Conservation (phyloP, 2,329 filamentous ascomycete species). For the Microdochium paspali region DNA sequence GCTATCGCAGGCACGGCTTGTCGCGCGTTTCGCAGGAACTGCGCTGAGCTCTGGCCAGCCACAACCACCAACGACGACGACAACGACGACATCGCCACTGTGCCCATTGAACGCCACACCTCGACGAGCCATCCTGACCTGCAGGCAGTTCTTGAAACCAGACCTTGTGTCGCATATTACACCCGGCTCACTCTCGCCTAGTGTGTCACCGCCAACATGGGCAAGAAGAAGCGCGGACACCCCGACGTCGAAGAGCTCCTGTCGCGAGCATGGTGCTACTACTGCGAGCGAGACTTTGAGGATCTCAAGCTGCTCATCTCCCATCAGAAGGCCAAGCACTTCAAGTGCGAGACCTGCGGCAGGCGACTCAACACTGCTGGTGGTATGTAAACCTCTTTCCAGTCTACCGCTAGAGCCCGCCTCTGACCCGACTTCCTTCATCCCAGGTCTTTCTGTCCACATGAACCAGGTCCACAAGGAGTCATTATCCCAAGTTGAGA, state of each 20-base stretch:
- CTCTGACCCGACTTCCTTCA: background rate
- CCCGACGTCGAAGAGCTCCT: constrained; percentile 85
- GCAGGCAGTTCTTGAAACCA: background rate
- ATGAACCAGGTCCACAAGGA: constrained; percentile 99
- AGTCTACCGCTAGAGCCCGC: background rate
- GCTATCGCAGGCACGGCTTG: too few relatives aligned
- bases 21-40: too few relatives aligned
- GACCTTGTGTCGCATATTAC: background rate
- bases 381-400: constrained; percentile 44
- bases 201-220: constrained; percentile 42
- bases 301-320: constrained; percentile 93
- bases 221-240: constrained; percentile 83
- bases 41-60: too few relatives aligned
- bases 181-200: too few relatives aligned
- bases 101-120: too few relatives aligned
- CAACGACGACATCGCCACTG: too few relatives aligned
- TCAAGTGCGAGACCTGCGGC: constrained; percentile 89
- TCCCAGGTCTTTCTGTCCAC: constrained; percentile 79
- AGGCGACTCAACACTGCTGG: constrained; percentile 88
- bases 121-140: too few relatives aligned
- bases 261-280: constrained; percentile 90
- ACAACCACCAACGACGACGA: too few relatives aligned
- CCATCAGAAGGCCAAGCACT: constrained; percentile 98
- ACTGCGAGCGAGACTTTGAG: constrained; percentile 98
- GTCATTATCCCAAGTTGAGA: constrained; percentile 76